These are phyloP conservation scores for Boletellus ananas DNA, from an alignment of 768 basidiomycete genomes.

Conservation along the genomic window DNA sequence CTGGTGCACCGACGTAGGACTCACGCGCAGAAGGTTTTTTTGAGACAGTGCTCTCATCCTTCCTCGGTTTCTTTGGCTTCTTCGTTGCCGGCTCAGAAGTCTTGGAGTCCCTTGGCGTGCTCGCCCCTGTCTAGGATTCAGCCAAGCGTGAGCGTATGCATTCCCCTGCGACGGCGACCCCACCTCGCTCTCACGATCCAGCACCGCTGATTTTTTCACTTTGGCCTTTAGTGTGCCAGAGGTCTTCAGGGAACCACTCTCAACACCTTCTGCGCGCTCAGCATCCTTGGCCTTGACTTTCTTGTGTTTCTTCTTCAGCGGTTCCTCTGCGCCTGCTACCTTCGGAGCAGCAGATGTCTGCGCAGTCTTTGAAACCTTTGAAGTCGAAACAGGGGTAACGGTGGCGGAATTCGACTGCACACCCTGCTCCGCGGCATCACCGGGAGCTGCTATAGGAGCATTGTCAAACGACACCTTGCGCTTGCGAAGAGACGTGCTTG, in stretches of 20 bases:
- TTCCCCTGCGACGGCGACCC: background rate
- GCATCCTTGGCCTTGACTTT: slow-evolving; percentile 6
- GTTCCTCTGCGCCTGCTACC: background rate
- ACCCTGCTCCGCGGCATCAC: background rate
- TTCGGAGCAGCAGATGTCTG: background rate
- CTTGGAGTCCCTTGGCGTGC: background rate
- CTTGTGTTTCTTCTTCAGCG: slow-evolving; percentile 19
- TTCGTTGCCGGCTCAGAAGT: slow-evolving; percentile 1
- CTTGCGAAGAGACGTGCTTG: slow-evolving; percentile 20
- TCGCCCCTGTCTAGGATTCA: slow-evolving; percentile 7
- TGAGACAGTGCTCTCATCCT: background rate
- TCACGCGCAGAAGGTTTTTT: slow-evolving; percentile 13
- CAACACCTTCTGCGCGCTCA: background rate
- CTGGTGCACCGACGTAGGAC: background rate
- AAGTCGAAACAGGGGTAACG: background rate
- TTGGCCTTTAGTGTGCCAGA: slow-evolving; percentile 1
- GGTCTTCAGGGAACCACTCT: slow-evolving; percentile 9
- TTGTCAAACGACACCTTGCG: slow-evolving; percentile 21
- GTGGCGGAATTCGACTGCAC: slow-evolving; percentile 6
- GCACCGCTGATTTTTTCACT: slow-evolving; percentile 3
- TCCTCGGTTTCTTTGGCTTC: slow-evolving; percentile 9
- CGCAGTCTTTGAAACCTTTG: background rate
- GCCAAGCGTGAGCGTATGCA: slow-evolving; percentile 1
- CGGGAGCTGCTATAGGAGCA: background rate
- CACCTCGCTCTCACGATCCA: slow-evolving; percentile 11